Percentiles rank a stretch among this genome's conserved stretches.
Conservation (phyloP, 306 rosid species). For the Quercus ilex region DNA sequence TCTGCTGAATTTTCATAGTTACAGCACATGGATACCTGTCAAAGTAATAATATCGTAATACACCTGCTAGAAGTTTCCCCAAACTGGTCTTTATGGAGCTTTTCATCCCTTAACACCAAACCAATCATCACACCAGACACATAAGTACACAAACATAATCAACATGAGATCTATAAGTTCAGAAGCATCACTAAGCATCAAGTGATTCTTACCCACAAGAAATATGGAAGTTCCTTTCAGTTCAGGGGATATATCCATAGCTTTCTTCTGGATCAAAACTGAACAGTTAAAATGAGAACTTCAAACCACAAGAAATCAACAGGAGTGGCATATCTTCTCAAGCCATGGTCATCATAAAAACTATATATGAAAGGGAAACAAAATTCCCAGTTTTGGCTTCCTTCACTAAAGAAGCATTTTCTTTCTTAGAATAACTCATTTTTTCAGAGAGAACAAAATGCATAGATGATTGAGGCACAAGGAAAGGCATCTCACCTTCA, state of each 20-base stretch:
- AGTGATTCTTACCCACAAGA: slow-evolving; percentile 68
- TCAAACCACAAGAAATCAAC: slow-evolving; percentile 20
- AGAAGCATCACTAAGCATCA: slow-evolving; percentile 2
- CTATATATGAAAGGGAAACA: neutral
- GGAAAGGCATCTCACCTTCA: slow-evolving; percentile 58
- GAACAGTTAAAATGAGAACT: slow-evolving; percentile 53
- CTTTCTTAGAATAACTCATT: neutral
- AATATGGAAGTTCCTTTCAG: slow-evolving; percentile 88
- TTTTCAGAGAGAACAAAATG: neutral
- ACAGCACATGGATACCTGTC: slow-evolving; percentile 57
- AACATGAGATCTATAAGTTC: slow-evolving; percentile 3
- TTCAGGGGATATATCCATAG: slow-evolving; percentile 58
- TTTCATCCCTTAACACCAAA: slow-evolving; percentile 58
- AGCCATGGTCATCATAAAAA: neutral
- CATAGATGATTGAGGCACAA: slow-evolving; percentile 3
- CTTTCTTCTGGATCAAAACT: slow-evolving; percentile 73
- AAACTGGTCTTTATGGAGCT: slow-evolving; percentile 61
- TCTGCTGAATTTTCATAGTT: slow-evolving; percentile 3
- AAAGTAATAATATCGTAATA: slow-evolving; percentile 78
- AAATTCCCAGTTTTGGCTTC: neutral
- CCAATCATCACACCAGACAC: neutral
- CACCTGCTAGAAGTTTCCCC: slow-evolving; percentile 75
- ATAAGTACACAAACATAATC: neutral
- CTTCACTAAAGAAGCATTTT: neutral
- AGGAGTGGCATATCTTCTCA: neutral